Base-by-base conservation (phyloP, 805 yeast genomes). In the Kodamaea fukazawae region DNA sequence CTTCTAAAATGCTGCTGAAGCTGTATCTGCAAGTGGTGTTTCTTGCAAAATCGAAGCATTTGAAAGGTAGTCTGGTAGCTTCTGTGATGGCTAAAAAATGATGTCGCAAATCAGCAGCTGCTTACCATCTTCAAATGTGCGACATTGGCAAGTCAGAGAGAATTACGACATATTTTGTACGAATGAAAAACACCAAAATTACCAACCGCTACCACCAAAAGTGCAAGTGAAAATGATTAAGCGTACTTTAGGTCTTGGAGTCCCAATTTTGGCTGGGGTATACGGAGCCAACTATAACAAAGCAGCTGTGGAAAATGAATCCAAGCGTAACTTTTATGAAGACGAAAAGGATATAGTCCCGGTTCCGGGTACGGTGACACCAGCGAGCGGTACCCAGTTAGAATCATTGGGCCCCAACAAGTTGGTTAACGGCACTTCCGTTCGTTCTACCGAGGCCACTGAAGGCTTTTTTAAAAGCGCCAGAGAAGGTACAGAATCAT, bases 361-460 rank as follows among this genome's bases (percentile, higher is more conserved):
- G 2, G 54, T 73, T 13, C 80, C 81, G 20, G 81, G 81, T 3
- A 72, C 79, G 0, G 57, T 65, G 1, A 58, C 63, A 6, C 67
- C 76, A 17, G 73, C 76, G 10, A 48, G 72, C 2, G 66, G 63
- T 6, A 43, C 68, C 10, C 71, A 75, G 46, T 48, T 70, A 8
- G 67, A 70, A 40, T 45, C 66, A 0, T 54, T 75, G 45, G 79
- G 78, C 7, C 70, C 76, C 29, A 70, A 70, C 49, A 57, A 66
- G 40, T 52, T 75, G 15, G 69, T 79, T 35, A 75, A 76, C 48
- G 86, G 85, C 10, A 71, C 75, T 15, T 68, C 80, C 0, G 73
- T 80, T 30, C 74, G 81, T 35, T 71, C 83, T 2, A 70, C 79
- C 32, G 51, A 63, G 2, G 42, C 63, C 12, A 54, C 85, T 16